Percentiles rank a stretch among this genome's conserved stretches.
Conservation (phyloP, 1,139 yeast genomes). For the Oligophagozyma castellii region DNA sequence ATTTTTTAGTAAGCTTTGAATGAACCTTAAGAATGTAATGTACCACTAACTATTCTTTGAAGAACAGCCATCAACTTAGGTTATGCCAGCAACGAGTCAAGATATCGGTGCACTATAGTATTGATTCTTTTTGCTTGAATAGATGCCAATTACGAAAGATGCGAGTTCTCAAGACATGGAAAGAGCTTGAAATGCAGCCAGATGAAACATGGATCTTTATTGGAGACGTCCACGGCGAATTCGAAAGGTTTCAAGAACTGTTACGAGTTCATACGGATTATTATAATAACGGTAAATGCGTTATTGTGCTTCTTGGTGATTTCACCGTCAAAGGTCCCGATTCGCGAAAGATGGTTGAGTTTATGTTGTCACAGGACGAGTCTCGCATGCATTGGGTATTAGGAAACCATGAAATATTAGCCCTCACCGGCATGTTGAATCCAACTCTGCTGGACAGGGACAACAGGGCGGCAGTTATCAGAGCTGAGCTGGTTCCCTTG, state of each 20-base stretch:
- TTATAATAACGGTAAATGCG: constrained; percentile 8
- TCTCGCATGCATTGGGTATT: not conserved
- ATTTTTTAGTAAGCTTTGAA: no score
- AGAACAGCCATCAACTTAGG: no score
- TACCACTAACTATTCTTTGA: no score
- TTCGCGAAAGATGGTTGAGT: constrained; percentile 57
- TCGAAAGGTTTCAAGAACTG: constrained; percentile 37
- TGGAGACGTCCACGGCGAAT: constrained; percentile 86
- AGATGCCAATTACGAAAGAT: no score
- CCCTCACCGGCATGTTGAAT: constrained; percentile 21
- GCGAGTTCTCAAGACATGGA: no score
- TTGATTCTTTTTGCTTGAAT: no score
- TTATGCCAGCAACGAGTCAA: no score
- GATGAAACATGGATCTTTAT: constrained; percentile 42
- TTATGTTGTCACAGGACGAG: constrained; percentile 73
- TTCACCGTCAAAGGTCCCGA: constrained; percentile 77
- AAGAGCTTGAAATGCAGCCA: no score
- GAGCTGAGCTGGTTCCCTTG: constrained; percentile 6
- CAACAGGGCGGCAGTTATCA: not conserved
- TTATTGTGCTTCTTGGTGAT: constrained; percentile 52
- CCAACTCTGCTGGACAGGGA: constrained; percentile 3
- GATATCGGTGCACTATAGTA: no score
- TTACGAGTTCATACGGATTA: constrained; percentile 48
- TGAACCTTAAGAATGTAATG: no score
- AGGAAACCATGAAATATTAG: constrained; percentile 32